Conservation (phyloP, 2,329 filamentous ascomycete genomes). For the Phaeosphaeriaceae sp. region DNA sequence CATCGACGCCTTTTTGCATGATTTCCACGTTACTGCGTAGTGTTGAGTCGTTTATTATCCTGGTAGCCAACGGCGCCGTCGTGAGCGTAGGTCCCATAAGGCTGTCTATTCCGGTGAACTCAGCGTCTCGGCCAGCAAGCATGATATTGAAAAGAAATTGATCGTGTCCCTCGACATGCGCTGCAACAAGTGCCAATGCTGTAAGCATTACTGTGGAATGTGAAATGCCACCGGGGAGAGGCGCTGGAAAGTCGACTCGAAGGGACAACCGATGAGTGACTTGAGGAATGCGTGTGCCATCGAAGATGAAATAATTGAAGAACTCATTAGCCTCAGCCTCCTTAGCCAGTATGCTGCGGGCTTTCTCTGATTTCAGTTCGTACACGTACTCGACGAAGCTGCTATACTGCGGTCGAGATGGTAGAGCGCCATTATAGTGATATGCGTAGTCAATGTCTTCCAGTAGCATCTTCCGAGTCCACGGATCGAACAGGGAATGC, state of each 20-base stretch:
- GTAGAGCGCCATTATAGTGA: not conserved
- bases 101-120: not conserved
- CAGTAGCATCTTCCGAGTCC: not conserved
- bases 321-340: not conserved
- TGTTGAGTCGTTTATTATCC: not conserved
- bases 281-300: not conserved
- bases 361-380: not conserved
- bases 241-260: not conserved
- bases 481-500: not conserved
- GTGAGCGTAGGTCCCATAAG: not conserved
- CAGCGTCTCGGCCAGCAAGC: constrained; percentile 1
- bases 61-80: not conserved
- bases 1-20: not conserved
- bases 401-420: not conserved
- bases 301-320: not conserved
- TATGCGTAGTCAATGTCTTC: constrained; percentile 2
- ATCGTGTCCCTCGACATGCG: not conserved
- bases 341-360: not conserved
- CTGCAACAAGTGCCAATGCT: not conserved
- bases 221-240: not conserved
- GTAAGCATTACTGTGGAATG: not conserved
- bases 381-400: not conserved
- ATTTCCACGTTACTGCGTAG: not conserved
- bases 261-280: not conserved
- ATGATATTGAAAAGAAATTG: not conserved